Conservation (phyloP, 2,329 filamentous ascomycete genomes). For the Chaetomiaceae sp. region DNA sequence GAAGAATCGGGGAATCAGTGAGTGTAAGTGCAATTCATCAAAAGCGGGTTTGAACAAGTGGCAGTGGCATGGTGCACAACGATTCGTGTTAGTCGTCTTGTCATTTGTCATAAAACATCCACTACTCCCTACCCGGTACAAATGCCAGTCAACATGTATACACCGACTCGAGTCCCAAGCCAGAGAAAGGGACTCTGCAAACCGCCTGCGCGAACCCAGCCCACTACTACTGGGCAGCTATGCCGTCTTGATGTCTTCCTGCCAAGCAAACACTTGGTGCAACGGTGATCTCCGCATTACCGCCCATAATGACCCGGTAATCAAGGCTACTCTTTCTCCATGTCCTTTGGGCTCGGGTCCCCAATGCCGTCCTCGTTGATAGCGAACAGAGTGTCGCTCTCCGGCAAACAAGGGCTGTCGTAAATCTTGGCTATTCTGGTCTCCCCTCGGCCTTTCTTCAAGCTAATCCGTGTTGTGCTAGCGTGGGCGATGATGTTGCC, state of each 20-base stretch:
- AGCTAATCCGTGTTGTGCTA: constrained; percentile 84
- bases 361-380: constrained; percentile 97
- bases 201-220: too few relatives aligned
- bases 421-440: constrained; percentile 99
- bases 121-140: too few relatives aligned
- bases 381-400: constrained; percentile 93
- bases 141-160: too few relatives aligned
- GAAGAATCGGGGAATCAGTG: background rate
- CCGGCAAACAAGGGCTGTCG: constrained; percentile 92
- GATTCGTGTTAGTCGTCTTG: too few relatives aligned
- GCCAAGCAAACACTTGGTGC: background rate
- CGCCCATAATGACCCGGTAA: background rate
- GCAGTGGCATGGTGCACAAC: too few relatives aligned
- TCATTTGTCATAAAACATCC: too few relatives aligned
- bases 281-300: background rate
- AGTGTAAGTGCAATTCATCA: background rate
- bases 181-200: background rate
- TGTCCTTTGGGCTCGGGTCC: constrained; percentile 89
- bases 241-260: background rate
- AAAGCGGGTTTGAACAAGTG: too few relatives aligned
- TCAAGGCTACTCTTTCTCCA: constrained; percentile 64
- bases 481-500: constrained; percentile 98
- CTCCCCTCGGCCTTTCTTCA: constrained; percentile 94
- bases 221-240: too few relatives aligned
- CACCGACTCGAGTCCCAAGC: constrained; percentile 4